Conservation (phyloP, 345 rosid species). For the Cardamine resedifolia region DNA sequence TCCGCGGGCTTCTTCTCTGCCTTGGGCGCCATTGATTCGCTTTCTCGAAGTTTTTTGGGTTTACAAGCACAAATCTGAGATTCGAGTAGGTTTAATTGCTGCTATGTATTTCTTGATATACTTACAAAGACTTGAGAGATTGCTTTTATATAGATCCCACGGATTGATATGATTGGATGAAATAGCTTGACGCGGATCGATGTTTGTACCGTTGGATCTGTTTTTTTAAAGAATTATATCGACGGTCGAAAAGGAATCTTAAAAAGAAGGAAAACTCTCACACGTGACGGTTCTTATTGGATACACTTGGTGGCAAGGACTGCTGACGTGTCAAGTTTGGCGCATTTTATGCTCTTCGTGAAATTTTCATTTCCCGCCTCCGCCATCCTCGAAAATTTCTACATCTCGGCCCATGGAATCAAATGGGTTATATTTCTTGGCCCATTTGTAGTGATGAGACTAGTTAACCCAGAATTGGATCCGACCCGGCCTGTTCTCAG, state of each 20-base stretch:
- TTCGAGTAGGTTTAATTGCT: background rate
- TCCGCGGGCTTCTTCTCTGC: slow-evolving; percentile 75
- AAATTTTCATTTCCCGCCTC: slow-evolving; percentile 19
- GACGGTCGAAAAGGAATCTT: slow-evolving; percentile 23
- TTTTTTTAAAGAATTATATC: background rate
- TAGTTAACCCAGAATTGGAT: background rate
- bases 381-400: background rate
- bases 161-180: slow-evolving; percentile 21
- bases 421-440: background rate
- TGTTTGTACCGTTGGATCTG: slow-evolving; percentile 7
- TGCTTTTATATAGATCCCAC: background rate
- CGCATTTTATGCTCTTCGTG: slow-evolving; percentile 1
- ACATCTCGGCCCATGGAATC: background rate
- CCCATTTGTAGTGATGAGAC: background rate
- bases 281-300: slow-evolving; percentile 18
- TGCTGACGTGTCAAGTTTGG: slow-evolving; percentile 25
- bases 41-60: slow-evolving; percentile 2
- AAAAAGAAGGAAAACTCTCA: background rate
- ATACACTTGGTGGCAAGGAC: slow-evolving; percentile 6
- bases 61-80: background rate
- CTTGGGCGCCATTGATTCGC: slow-evolving; percentile 35
- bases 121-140: background rate
- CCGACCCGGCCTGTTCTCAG: slow-evolving; percentile 16
- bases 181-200: slow-evolving; percentile 19
- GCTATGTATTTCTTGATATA: background rate